Base-by-base conservation (phyloP, 495 filamentous ascomycete species). In the Penicillium roqueforti region DNA sequence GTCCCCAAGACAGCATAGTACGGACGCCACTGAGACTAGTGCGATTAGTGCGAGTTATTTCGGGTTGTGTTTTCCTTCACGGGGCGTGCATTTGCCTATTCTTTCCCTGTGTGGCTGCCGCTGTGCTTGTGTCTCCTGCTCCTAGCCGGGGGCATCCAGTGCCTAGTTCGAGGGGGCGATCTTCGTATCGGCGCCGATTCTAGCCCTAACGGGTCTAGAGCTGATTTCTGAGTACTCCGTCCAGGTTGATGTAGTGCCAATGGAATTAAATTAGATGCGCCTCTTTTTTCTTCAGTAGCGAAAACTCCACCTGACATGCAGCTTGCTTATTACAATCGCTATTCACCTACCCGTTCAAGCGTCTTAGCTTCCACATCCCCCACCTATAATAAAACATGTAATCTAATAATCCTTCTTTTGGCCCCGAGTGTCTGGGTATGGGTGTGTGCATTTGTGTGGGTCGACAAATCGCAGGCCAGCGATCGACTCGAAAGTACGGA, bases 361-460 rank as follows among this genome's bases (percentile, higher is more conserved):
- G 29, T 34, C 20, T 4, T 4, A 31, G 10, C 6, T 20, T 20
- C 28, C 3, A 31, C 11, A n/a, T n/a, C n/a, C 28, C 28, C 28
- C 28, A 31, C 28, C 28, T 41, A 22, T 23, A 13, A 16, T 10
- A 2, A n/a, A 43, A 14, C 13, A 14, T 36, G 20, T 31, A 36
- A 14, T 36, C 8, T 31, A 36, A 36, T 32, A 23, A 23, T 20
- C 29, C 19, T 28, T 53, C 47, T 45, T 31, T 31, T 10, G 59
- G 59, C 49, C 55, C 62, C 62, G 62, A 62, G 56, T 53, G 51
- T 57, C 56, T 65, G 59, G 59, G 62, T 58, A 60, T 54, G 51
- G 44, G 53, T 31, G 56, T 57, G 55, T 58, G 55, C 59, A 53
- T 61, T 53, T 55, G 52, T 52, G 53, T 61, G 58, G 62, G 36